These are phyloP conservation scores for Inonotus obliquus DNA, from an alignment of 1,284 basidiomycete species.

Conservation along the genomic window DNA sequence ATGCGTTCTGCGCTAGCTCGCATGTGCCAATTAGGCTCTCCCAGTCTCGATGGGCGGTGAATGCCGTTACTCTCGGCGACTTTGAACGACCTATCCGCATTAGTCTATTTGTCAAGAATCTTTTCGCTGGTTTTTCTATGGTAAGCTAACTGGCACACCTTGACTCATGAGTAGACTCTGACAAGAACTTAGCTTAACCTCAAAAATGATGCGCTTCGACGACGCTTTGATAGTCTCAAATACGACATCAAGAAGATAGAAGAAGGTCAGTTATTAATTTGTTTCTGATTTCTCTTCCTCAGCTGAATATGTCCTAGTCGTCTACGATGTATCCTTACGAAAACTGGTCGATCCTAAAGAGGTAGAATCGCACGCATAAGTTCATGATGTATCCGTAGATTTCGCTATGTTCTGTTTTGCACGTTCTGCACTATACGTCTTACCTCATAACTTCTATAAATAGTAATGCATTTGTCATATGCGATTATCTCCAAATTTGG, in stretches of 20 bases:
- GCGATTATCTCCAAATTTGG: neutral
- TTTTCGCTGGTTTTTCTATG: conserved; percentile 82
- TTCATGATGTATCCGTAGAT: neutral
- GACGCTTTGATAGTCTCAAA: conserved; percentile 78
- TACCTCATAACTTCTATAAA: neutral
- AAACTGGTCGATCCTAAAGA: conserved; percentile 42
- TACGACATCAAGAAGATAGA: conserved; percentile 90
- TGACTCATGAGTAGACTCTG: neutral
- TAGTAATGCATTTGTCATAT: neutral
- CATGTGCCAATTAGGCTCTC: neutral
- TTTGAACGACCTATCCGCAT: conserved; percentile 78
- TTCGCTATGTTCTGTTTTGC: neutral
- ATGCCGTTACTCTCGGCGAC: conserved; percentile 77
- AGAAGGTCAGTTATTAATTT: conserved; percentile 52
- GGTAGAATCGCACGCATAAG: neutral
- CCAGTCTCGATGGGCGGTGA: conserved; percentile 78
- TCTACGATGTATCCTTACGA: conserved; percentile 79
- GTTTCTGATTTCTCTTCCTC: neutral
- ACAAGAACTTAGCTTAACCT: conserved; percentile 61
- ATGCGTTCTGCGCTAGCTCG: neutral
- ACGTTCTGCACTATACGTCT: no score
- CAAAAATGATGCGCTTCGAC: conserved; percentile 78
- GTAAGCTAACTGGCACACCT: conserved; percentile 32
- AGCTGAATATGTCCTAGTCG: conserved; percentile 44
- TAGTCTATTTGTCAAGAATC: conserved; percentile 75